Evolutionary conservation across 495 filamentous ascomycete species (phyloP), one percentile per base, ranked within the genome.

Genomic region (Beverwykella pulmonaria): DNA sequence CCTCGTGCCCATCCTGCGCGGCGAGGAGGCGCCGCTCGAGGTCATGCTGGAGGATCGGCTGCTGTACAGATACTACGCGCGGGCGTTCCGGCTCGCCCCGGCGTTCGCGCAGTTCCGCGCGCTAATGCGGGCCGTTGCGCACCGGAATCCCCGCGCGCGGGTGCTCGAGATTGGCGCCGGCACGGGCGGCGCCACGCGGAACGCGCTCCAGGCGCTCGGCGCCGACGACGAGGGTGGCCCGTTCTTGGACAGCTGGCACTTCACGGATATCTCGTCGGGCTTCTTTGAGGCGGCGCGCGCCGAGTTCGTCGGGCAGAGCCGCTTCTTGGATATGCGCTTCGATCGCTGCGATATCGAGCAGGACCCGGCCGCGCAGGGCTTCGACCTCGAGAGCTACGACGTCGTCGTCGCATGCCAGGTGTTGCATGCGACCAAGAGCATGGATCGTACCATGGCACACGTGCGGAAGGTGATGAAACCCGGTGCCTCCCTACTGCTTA

Each of bases 101-200:
- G n/a, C n/a, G n/a, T n/a, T n/a, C n/a, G n/a, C n/a, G n/a, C n/a
- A n/a, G n/a, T n/a, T n/a, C n/a, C n/a, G n/a, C n/a, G n/a, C n/a
- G n/a, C n/a, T n/a, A n/a, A n/a, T n/a, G n/a, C n/a, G n/a, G n/a
- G n/a, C n/a, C n/a, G n/a, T 54, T 1, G 25, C 26, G 1, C 22
- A 54, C 17, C 10, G 12, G 25, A 30, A 54, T 22, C 52, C 52
- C 2, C 52, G 26, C 6, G 23, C 26, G 25, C 8, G 20, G 10
- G n/a, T 54, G 8, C 27, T 54, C 1, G 52, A 54, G 17, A 54
- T 54, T 54, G 52, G 52, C 8, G 52, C 5, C 32, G 52, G 52
- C 8, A 54, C 25, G 2, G 52, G 52, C 12, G 52, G 12, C 8
- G 23, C 1, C 3, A 54, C 48, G 25, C 5, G n/a, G 48, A 2